phyloP scores from a whole-genome alignment of 805 yeast genomes.

The Cyberlindnera mrakii region DNA sequence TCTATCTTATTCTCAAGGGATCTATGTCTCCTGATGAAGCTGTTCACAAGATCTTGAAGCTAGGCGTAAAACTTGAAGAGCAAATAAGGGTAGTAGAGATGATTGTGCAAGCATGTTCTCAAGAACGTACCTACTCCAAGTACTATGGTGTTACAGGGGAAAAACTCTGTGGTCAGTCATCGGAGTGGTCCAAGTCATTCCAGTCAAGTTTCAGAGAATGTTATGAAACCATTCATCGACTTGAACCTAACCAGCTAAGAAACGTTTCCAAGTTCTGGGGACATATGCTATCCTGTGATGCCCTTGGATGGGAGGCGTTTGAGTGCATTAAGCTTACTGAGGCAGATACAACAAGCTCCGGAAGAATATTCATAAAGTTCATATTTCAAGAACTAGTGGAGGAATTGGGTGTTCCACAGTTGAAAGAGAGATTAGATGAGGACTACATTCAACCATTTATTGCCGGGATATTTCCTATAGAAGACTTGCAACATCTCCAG shows the following conservation, averaged over 20 bases:
- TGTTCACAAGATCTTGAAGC: constrained; percentile 69
- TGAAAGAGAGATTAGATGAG: constrained; percentile 47
- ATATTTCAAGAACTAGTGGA: constrained; percentile 73
- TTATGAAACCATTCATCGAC: constrained; percentile 55
- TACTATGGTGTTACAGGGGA: constrained; percentile 76
- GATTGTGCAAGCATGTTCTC: constrained; percentile 74
- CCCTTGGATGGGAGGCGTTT: constrained; percentile 58
- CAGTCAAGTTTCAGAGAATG: constrained; percentile 45
- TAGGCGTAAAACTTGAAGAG: constrained; percentile 36
- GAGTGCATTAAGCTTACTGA: constrained; percentile 56
- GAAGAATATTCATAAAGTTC: constrained; percentile 75
- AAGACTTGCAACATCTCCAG: constrained; percentile 47
- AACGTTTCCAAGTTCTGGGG: constrained; percentile 86
- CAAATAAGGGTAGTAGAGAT: constrained; percentile 60
- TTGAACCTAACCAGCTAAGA: constrained; percentile 67
- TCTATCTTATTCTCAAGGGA: constrained; percentile 81
- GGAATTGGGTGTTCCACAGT: constrained; percentile 57
- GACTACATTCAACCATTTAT: constrained; percentile 43
- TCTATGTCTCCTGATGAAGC: constrained; percentile 91
- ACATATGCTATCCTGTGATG: constrained; percentile 67
- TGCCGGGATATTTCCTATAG: constrained; percentile 58
- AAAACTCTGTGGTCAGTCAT: constrained; percentile 45
- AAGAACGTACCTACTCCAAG: constrained; percentile 82
- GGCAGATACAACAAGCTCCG: constrained; percentile 67
- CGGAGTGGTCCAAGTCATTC: constrained; percentile 55